Conservation (phyloP, 768 basidiomycete genomes). For the Auricularia auricula-judae region DNA sequence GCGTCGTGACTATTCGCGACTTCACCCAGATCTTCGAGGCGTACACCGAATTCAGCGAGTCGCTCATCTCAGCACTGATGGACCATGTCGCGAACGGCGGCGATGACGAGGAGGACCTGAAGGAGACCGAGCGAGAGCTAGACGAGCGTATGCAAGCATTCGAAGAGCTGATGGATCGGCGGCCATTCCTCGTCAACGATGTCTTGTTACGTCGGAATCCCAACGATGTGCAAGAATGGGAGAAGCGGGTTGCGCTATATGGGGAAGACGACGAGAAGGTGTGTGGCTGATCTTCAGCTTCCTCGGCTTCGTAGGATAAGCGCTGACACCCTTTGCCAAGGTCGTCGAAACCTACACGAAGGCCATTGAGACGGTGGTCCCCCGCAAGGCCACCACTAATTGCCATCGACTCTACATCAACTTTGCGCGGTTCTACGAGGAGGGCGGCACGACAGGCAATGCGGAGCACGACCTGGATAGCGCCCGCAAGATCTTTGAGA, state of each 20-base stretch:
- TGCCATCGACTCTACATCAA: conserved; percentile 84
- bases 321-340: conserved; percentile 25
- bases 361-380: conserved; percentile 78
- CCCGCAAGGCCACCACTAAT: conserved; percentile 84
- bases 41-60: conserved; percentile 89
- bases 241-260: conserved; percentile 89
- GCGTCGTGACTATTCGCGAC: conserved; percentile 86
- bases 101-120: conserved; percentile 58
- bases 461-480: conserved; percentile 76
- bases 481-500: conserved; percentile 88
- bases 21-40: conserved; percentile 98
- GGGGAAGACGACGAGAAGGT: conserved; percentile 93
- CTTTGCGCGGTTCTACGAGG: conserved; percentile 97
- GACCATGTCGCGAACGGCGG: conserved; percentile 67
- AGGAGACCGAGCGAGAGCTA: conserved; percentile 72
- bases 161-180: conserved; percentile 85
- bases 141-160: conserved; percentile 86
- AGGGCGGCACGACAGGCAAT: conserved; percentile 71
- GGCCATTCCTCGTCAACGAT: conserved; percentile 95
- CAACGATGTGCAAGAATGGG: conserved; percentile 99
- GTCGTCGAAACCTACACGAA: conserved; percentile 88
- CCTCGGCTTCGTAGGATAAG: background rate
- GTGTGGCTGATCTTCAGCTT: conserved; percentile 7
- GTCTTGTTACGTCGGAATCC: conserved; percentile 88
- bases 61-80: conserved; percentile 84